These are phyloP conservation scores for Aspergillus piperis DNA, from an alignment of 2,329 filamentous ascomycete genomes.

Conservation along the genomic window DNA sequence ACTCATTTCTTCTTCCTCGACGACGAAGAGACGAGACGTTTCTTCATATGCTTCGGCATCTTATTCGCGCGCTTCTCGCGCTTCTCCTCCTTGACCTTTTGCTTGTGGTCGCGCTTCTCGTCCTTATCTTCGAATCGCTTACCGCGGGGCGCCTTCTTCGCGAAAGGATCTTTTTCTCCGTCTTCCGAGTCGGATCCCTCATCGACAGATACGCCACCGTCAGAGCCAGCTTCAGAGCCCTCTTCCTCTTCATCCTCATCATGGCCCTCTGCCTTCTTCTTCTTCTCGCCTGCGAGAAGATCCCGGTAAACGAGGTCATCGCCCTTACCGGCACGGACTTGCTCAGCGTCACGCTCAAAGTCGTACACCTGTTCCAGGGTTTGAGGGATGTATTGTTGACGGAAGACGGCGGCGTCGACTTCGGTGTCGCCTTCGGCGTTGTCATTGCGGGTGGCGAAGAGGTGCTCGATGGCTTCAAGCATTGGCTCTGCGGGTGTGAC, in stretches of 20 bases:
- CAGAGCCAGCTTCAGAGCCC: constrained; percentile 34
- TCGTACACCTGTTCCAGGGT: constrained; percentile 96
- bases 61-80: constrained; percentile 90
- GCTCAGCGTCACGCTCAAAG: constrained; percentile 83
- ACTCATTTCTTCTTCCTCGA: constrained; percentile 40
- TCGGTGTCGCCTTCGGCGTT: constrained; percentile 53
- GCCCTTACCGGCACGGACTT: constrained; percentile 71
- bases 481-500: constrained; percentile 55
- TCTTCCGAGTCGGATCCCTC: constrained; percentile 43
- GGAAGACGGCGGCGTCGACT: constrained; percentile 87
- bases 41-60: constrained; percentile 96
- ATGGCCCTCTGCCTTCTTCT: constrained; percentile 19
- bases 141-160: constrained; percentile 70
- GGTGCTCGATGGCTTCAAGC: constrained; percentile 61
- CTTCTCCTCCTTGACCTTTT: constrained; percentile 91
- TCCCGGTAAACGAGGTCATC: constrained; percentile 81
- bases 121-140: constrained; percentile 91
- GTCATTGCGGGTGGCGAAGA: constrained; percentile 62
- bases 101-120: constrained; percentile 83
- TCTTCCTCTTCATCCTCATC: constrained; percentile 36
- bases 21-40: constrained; percentile 49
- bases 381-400: constrained; percentile 94
- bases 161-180: constrained; percentile 53
- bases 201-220: constrained; percentile 37
- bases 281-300: constrained; percentile 68